phyloP scores from a whole-genome alignment of 2,329 filamentous ascomycete genomes.

The Capronia coronata region DNA sequence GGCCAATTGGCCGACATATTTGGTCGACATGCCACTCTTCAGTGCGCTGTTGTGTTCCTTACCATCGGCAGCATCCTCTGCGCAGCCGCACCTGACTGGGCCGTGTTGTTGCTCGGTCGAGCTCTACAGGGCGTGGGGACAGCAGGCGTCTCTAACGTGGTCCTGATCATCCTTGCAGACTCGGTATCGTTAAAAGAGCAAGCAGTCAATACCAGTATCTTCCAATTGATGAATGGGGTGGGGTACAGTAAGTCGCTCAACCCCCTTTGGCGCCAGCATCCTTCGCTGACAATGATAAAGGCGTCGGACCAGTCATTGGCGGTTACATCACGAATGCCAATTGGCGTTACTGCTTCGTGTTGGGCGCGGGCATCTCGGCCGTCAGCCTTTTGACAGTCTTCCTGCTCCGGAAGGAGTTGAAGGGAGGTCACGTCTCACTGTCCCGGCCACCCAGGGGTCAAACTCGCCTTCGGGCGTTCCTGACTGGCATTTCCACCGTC shows the following conservation, averaged over 20 bases:
- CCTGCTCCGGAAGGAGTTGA: constrained; percentile 52
- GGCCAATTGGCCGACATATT: constrained; percentile 50
- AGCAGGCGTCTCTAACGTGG: constrained; percentile 54
- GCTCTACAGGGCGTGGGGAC: constrained; percentile 47
- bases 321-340: constrained; percentile 47
- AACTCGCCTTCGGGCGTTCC: constrained; percentile 34
- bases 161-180: constrained; percentile 45
- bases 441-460: constrained; percentile 5
- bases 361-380: constrained; percentile 18
- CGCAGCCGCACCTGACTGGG: constrained; percentile 44
- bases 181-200: constrained; percentile 50
- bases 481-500: constrained; percentile 46
- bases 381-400: constrained; percentile 40
- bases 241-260: constrained; percentile 43
- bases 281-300: constrained; percentile 6
- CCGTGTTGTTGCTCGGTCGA: constrained; percentile 47
- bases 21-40: constrained; percentile 46
- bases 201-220: constrained; percentile 56
- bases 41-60: constrained; percentile 52
- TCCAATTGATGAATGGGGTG: constrained; percentile 54
- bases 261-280: background rate
- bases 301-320: constrained; percentile 56
- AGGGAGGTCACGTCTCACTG: constrained; percentile 39
- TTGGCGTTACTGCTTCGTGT: constrained; percentile 60
- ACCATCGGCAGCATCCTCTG: constrained; percentile 50